Base-by-base conservation (phyloP, 192 early-diverging fungal species). In the Borealophlyctis nickersoniae region DNA sequence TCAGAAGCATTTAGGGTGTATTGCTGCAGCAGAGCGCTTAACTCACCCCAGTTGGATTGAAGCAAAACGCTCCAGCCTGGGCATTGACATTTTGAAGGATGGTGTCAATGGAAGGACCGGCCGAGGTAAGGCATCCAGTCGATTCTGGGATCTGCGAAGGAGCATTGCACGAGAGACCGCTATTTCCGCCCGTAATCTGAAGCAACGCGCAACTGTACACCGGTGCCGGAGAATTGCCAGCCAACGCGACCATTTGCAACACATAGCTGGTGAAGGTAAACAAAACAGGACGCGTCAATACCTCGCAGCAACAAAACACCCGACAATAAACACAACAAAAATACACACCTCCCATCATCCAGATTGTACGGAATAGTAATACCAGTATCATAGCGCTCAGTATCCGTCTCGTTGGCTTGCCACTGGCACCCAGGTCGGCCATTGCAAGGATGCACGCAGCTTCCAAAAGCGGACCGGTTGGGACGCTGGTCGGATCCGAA, bases 381-480 rank as follows among this genome's bases (percentile, higher is more conserved):
- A 14, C 26, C 22, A 30, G 65, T 67, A 29, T 67, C 65, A 50
- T 52, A 67, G 5, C 65, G 39, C 60, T 67, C 36, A 7, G 5
- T 61, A 50, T 65, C 49, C 3, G 19, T 24, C 27, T 32, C 52
- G 7, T 22, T 39, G 22, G 32, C 7, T 49, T 58, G 57, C 16
- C 11, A 58, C 13, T 22, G 23, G 29, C 65, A 67, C 11, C 49
- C 36, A 2, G 32, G 49, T 9, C 65, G 23, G 0, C 48, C 65
- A 26, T 67, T 61, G 60, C 65, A 67, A 7, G 65, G 65, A 32
- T 67, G 65, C 13, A 50, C 52, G 48, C 65, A 67, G 13, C 2
- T 63, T 36, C 60, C 65, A 30, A 30, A 45, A 14, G 28, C 22
- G 34, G 3, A 45, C 19, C 50, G 56, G 34, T 0, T 19, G 23